Evolutionary conservation across 441 rosid genomes (phyloP), one percentile per base, ranked within the genome.

Genomic region (Aquilaria agallochum): DNA sequence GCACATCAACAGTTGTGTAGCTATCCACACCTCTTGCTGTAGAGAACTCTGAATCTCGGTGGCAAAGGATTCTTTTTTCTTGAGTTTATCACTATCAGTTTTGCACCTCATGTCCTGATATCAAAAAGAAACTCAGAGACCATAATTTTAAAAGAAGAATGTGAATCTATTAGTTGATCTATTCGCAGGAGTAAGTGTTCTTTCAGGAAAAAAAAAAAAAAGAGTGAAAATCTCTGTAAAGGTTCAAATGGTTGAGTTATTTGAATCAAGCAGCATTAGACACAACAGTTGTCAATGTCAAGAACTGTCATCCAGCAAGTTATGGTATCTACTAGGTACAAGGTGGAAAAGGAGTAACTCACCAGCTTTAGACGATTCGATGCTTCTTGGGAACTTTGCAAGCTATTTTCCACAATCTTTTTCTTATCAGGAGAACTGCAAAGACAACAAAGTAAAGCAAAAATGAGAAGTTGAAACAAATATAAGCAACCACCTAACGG

Each of bases 391-490:
- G 81, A 81, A 74, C 63, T 55, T 32, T 66, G 77, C 65, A 59
- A 66, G 67, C 68, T 70, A 63, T 79, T 87, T 78, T 64, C 86
- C 57, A 74, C 80, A 40, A 55, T 62, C 68, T 72, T 76, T 61
- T 76, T 87, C 82, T 83, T 88, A 56, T 73, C 87, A 50, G 95
- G 88, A 59, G 82, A 87, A 82, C 96, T 90, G 84, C 74, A 72
- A 80, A 66, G 68, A 50, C 56, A 20, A 71, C 51, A 66, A 71
- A 45, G 66, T 34, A 55, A 72, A 78, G 55, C 54, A 67, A 44
- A 65, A 72, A 63, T 74, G 60, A 71, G 42, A 31, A 67, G 30
- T 56, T 56, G 57, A 20, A 53, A 56, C 46, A 55, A 48, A 40
- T 32, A 62, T 31, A 74, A 72, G 50, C 62, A 59, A 73, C 59